These are phyloP conservation scores for Forsythia viridissima DNA, from an alignment of 257 asterid genomes.

Conservation along the genomic window DNA sequence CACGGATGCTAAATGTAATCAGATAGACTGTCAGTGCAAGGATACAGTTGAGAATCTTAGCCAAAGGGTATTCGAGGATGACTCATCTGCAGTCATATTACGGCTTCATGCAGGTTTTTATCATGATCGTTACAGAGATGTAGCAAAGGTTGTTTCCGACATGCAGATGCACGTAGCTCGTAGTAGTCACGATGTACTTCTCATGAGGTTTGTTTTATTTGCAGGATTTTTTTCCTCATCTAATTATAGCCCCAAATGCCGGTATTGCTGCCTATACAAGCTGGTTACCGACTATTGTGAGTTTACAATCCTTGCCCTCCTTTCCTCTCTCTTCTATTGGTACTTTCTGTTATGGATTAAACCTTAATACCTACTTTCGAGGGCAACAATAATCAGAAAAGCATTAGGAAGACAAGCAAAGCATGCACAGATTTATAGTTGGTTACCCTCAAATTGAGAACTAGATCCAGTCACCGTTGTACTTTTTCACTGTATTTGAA, in stretches of 20 bases:
- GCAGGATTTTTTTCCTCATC: slow-evolving; percentile 64
- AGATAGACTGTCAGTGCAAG: slow-evolving; percentile 66
- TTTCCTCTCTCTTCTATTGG: background rate
- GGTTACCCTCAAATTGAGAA: background rate
- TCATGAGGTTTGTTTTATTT: slow-evolving; percentile 17
- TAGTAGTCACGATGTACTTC: background rate
- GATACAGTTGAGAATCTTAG: slow-evolving; percentile 24
- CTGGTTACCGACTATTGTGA: slow-evolving; percentile 92
- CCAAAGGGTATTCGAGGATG: slow-evolving; percentile 14
- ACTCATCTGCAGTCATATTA: slow-evolving; percentile 43
- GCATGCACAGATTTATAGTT: background rate
- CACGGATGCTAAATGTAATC: slow-evolving; percentile 55
- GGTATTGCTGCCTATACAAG: slow-evolving; percentile 89
- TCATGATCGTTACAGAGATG: slow-evolving; percentile 59
- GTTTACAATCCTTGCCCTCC: slow-evolving; percentile 25
- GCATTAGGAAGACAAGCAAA: background rate
- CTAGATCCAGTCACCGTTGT: background rate
- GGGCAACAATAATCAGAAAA: background rate
- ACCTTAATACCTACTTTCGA: background rate
- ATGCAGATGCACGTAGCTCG: background rate
- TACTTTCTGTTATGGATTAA: background rate
- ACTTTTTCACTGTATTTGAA: background rate
- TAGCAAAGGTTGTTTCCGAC: slow-evolving; percentile 54
- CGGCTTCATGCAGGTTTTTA: slow-evolving; percentile 79
- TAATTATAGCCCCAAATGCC: slow-evolving; percentile 84